Percentiles rank a stretch among this genome's conserved stretches.
phyloP scores from a whole-genome alignment of 164 flowering plant genomes.

The Sedum album region DNA sequence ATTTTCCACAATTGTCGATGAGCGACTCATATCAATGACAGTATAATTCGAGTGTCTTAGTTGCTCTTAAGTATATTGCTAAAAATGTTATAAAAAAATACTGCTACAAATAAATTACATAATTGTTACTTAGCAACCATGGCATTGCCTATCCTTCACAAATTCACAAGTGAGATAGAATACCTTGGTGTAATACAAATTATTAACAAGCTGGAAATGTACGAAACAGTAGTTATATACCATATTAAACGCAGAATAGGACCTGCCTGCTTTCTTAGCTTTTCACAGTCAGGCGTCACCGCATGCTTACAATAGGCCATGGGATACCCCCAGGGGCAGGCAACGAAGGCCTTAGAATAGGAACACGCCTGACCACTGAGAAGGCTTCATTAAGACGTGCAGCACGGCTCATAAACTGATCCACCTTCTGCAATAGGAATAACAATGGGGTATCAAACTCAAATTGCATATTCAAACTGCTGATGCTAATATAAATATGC shows the following conservation, averaged over 20 bases:
- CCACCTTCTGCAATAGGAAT: constrained; percentile 16
- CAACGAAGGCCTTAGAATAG: constrained; percentile 1
- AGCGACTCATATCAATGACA: too few relatives aligned
- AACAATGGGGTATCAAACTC: background rate
- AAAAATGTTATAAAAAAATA: too few relatives aligned
- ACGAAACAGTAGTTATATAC: background rate
- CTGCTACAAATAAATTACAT: too few relatives aligned
- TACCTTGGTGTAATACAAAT: background rate
- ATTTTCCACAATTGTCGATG: too few relatives aligned
- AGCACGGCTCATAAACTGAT: constrained; percentile 73
- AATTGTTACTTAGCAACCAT: background rate
- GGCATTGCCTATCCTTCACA: background rate
- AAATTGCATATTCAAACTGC: background rate
- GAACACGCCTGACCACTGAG: constrained; percentile 75
- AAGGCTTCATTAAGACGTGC: constrained; percentile 91
- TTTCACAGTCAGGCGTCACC: background rate
- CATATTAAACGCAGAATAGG: background rate
- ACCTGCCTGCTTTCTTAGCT: background rate
- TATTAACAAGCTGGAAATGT: background rate
- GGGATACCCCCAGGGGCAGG: constrained; percentile 7
- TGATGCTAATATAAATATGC: background rate
- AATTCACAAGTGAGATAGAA: background rate
- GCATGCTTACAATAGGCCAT: constrained; percentile 7
- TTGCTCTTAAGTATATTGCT: too few relatives aligned
- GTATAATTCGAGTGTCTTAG: too few relatives aligned